Percentiles rank a stretch among this genome's conserved stretches.
phyloP scores from a whole-genome alignment of 2,329 filamentous ascomycete genomes.

The Lasiodiplodia citricola region DNA sequence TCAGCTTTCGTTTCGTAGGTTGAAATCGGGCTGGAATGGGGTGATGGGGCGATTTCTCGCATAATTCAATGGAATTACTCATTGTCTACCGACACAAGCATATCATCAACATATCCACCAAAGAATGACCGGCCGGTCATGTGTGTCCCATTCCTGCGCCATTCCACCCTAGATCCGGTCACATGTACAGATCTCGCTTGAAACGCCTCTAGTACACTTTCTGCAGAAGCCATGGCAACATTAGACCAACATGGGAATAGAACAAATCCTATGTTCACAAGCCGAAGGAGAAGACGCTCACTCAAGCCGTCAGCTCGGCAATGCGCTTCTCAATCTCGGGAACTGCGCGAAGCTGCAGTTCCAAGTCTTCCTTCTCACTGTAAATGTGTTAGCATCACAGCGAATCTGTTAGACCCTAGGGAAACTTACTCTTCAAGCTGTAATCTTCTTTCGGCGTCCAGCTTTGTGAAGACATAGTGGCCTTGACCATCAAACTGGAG shows the following conservation, averaged over 20 bases:
- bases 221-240: not conserved
- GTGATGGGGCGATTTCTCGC: not conserved
- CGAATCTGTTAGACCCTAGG: not conserved
- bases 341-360: conserved; percentile 81
- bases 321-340: conserved; percentile 87
- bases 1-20: not conserved
- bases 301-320: conserved; percentile 67
- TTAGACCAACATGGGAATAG: not conserved
- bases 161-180: not conserved
- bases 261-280: not conserved
- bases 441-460: conserved; percentile 86
- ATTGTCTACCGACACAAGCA: not conserved
- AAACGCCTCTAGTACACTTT: conserved; percentile 15
- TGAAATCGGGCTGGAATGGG: not conserved
- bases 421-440: conserved; percentile 77
- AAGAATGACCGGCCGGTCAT: not conserved
- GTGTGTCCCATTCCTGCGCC: conserved; percentile 1
- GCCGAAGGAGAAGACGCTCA: not conserved
- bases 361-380: conserved; percentile 89
- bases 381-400: conserved; percentile 28
- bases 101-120: not conserved
- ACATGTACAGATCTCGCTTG: not conserved
- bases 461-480: conserved; percentile 82
- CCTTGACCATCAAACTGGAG: conserved; percentile 97
- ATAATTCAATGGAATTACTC: not conserved